A percentile compares a stretch with the other conserved stretches of the same genome.
phyloP scores from a whole-genome alignment of 2,329 filamentous ascomycete genomes.

The Trichophyton rubrum region DNA sequence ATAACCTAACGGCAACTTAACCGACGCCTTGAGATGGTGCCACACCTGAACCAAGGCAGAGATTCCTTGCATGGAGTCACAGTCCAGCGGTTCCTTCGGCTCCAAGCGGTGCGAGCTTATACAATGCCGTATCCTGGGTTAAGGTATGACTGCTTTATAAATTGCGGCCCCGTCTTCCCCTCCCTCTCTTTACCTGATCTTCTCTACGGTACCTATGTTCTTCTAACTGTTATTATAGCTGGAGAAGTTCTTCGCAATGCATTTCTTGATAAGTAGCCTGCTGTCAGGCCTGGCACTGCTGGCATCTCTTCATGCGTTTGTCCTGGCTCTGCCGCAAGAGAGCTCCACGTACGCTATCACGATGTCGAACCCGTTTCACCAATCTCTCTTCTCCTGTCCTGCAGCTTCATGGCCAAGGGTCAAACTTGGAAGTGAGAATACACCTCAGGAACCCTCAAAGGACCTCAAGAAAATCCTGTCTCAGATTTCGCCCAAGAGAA shows the following conservation, averaged over 20 bases:
- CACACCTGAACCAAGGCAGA: too few relatives aligned
- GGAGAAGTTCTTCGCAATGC: not conserved
- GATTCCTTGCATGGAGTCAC: too few relatives aligned
- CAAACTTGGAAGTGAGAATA: constrained; percentile 5
- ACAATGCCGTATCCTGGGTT: too few relatives aligned
- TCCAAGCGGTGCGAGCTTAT: too few relatives aligned
- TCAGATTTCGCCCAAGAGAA: constrained; percentile 8
- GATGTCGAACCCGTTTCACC: not conserved
- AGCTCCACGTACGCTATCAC: not conserved
- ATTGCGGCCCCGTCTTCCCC: not conserved
- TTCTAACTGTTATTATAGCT: not conserved
- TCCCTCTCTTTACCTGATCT: not conserved
- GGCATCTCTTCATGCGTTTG: not conserved
- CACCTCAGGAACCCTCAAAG: constrained; percentile 6
- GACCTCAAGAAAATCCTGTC: constrained; percentile 6
- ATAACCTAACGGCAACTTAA: not conserved
- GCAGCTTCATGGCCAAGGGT: constrained; percentile 7
- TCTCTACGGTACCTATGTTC: not conserved
- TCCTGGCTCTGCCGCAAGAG: not conserved
- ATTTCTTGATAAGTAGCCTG: not conserved
- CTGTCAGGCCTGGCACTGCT: not conserved
- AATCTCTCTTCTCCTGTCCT: constrained; percentile 8
- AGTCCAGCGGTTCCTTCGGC: too few relatives aligned
- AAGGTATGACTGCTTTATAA: too few relatives aligned
- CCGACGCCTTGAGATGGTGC: too few relatives aligned